A percentile compares a stretch with the other conserved stretches of the same genome.
Conservation (phyloP, 345 rosid species). For the Eucalyptus coolabah region DNA sequence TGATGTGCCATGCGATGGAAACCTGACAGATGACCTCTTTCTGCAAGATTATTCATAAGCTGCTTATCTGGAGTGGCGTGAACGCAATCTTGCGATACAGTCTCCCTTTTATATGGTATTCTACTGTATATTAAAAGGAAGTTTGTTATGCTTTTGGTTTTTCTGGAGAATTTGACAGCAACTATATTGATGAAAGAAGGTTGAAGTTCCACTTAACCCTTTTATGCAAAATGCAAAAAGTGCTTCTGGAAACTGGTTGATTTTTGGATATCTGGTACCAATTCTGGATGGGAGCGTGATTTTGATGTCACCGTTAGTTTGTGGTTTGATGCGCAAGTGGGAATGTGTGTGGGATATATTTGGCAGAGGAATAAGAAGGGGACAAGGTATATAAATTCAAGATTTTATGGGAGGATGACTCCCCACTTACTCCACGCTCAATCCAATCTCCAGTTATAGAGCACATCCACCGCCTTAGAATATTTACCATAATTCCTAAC, state of each 20-base stretch:
- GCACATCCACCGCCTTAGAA: background rate
- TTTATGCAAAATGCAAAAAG: background rate
- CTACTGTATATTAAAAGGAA: background rate
- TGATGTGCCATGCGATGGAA: background rate
- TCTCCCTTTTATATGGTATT: background rate
- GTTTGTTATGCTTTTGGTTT: background rate
- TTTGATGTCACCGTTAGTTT: background rate
- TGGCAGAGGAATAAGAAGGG: background rate
- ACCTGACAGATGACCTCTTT: background rate
- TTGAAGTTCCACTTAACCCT: background rate
- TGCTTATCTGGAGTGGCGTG: background rate
- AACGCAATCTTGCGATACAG: background rate
- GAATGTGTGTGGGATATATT: background rate
- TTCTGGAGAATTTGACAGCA: background rate
- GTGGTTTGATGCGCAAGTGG: background rate
- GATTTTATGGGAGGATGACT: background rate
- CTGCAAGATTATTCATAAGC: background rate
- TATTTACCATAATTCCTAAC: background rate
- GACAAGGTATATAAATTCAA: background rate
- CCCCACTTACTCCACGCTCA: background rate
- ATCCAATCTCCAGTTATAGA: background rate
- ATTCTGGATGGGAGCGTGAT: background rate
- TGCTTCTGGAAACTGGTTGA: background rate
- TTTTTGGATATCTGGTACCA: background rate
- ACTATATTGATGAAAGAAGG: background rate